Evolutionary conservation across 139 green algal genomes (phyloP).

Genomic region (Chlorella ohadii): DNA sequence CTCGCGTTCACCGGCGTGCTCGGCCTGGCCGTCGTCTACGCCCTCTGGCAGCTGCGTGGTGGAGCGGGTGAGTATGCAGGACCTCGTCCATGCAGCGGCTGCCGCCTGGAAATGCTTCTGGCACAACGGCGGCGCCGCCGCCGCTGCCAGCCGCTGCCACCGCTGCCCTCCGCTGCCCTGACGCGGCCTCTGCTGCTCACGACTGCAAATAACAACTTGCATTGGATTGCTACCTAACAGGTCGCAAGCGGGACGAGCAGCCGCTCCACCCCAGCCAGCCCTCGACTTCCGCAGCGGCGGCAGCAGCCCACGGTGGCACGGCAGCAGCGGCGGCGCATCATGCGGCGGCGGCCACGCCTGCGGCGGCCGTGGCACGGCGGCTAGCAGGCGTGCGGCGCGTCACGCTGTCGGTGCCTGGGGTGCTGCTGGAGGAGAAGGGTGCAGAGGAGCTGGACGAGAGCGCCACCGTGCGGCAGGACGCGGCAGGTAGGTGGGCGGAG

Average conservation of each 20-base stretch:
- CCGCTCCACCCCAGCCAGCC: background rate
- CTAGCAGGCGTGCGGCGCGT: conserved; percentile 65
- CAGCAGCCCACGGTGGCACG: background rate
- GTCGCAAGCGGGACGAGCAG: conserved; percentile 14
- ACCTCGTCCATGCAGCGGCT: no score
- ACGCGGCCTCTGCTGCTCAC: background rate
- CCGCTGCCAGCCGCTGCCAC: no score
- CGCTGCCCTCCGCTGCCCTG: no score
- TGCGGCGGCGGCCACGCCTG: background rate
- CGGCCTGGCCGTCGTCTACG: conserved; percentile 14
- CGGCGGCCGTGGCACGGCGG: conserved; percentile 45
- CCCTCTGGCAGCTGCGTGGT: conserved; percentile 6
- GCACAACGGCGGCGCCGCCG: no score
- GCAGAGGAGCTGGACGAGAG: conserved; percentile 59
- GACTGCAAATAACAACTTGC: background rate
- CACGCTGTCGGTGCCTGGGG: conserved; percentile 71
- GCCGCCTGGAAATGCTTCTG: no score
- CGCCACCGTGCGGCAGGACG: conserved; percentile 57
- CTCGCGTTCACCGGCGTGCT: conserved; percentile 22
- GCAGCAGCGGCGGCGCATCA: conserved; percentile 8
- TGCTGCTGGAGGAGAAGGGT: conserved; percentile 68
- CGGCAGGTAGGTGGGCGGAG: conserved; percentile 39
- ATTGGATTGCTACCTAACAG: background rate
- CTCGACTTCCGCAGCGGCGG: conserved; percentile 5
- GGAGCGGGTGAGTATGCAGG: background rate